A percentile compares a stretch with the other conserved stretches of the same genome.
These are phyloP conservation scores for Spathaspora sp. DNA, from an alignment of 805 yeast species.

Conservation along the genomic window DNA sequence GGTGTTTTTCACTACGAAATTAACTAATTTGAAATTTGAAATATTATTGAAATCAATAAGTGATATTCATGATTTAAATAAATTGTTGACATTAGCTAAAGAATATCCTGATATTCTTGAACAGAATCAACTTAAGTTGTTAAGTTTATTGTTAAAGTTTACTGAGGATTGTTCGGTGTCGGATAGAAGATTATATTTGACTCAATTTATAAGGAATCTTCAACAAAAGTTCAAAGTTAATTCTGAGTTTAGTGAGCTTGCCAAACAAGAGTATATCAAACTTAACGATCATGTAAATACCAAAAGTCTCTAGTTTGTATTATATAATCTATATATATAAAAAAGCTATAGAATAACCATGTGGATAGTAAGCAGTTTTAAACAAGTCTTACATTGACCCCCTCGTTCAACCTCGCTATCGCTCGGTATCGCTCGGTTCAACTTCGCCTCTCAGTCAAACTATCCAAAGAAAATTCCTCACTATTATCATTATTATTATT, in stretches of 20 bases:
- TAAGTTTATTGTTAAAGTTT: slow-evolving; percentile 17
- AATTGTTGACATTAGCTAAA: slow-evolving; percentile 19
- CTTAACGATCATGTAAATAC: not conserved
- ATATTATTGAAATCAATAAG: slow-evolving; percentile 20
- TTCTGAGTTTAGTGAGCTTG: not conserved
- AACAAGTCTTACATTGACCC: too few species aligned
- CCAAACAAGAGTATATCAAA: not conserved
- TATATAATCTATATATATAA: not conserved
- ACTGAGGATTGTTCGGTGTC: slow-evolving; percentile 10
- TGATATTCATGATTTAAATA: slow-evolving; percentile 23
- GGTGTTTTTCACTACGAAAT: slow-evolving; percentile 20
- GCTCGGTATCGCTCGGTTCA: too few species aligned
- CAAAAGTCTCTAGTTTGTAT: not conserved
- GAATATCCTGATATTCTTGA: slow-evolving; percentile 3
- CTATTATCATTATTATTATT: not conserved
- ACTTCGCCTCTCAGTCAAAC: not conserved
- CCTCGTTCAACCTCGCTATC: too few species aligned
- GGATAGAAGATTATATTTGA: slow-evolving; percentile 13
- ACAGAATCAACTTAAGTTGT: slow-evolving; percentile 14
- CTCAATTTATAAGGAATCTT: slow-evolving; percentile 16
- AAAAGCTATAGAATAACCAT: too few species aligned
- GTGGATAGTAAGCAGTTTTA: too few species aligned
- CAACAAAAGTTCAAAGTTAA: not conserved
- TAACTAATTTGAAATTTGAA: slow-evolving; percentile 15
- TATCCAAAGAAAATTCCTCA: not conserved